Percentiles rank a stretch among this genome's conserved stretches.
Conservation (phyloP, 768 basidiomycete species). For the Trametes sanguinea region DNA sequence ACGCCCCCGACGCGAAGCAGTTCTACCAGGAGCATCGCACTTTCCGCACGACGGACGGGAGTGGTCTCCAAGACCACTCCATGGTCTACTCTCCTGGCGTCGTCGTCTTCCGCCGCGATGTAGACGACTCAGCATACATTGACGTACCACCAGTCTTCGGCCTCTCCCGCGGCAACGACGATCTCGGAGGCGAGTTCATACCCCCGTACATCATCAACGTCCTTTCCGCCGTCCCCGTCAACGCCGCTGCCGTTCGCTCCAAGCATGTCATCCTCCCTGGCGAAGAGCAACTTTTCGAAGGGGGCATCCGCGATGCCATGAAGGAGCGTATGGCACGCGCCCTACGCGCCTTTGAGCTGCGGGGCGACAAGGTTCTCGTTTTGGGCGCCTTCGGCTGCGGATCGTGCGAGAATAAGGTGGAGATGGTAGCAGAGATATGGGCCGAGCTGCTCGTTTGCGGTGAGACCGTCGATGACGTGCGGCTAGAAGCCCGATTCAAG, state of each 20-base stretch:
- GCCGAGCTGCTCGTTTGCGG: conserved; percentile 46
- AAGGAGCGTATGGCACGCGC: conserved; percentile 51
- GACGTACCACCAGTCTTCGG: conserved; percentile 3
- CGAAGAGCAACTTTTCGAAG: conserved; percentile 38
- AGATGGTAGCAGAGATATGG: conserved; percentile 46
- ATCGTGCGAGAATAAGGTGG: conserved; percentile 42
- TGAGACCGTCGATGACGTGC: conserved; percentile 23
- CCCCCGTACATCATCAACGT: conserved; percentile 42
- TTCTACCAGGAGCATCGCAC: conserved; percentile 45
- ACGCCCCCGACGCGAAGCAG: conserved; percentile 34
- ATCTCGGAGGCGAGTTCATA: conserved; percentile 35
- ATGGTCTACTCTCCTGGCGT: conserved; percentile 50
- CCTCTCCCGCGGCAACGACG: conserved; percentile 9
- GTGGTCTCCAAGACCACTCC: conserved; percentile 47
- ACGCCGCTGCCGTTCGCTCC: conserved; percentile 42
- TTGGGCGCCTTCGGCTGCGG: conserved; percentile 51
- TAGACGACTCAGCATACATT: conserved; percentile 19
- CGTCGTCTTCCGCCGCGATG: conserved; percentile 44
- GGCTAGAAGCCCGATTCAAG: conserved; percentile 38
- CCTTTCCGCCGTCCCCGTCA: conserved; percentile 45
- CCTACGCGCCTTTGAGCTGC: conserved; percentile 45
- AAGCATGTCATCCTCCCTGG: conserved; percentile 39
- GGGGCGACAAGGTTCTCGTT: conserved; percentile 41
- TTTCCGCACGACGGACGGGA: conserved; percentile 38
- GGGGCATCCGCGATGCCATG: conserved; percentile 45